Conservation (phyloP, 169 alveolate genomes). For the Eimeria sp. region DNA sequence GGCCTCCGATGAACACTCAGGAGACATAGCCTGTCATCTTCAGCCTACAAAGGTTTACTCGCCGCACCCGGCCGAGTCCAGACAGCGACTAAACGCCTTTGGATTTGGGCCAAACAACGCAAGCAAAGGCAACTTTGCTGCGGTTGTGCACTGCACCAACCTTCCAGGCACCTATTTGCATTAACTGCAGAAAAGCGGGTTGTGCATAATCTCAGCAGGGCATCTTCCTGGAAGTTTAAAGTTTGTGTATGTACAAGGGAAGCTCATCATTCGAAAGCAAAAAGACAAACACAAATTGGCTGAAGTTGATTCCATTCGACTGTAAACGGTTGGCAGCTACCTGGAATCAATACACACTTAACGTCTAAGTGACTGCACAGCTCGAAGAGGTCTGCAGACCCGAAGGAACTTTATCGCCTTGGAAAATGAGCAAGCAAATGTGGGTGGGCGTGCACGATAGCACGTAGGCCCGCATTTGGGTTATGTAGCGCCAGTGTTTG, state of each 20-base stretch:
- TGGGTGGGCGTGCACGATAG: too few relatives aligned
- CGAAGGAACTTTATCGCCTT: not conserved
- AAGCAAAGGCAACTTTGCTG: not conserved
- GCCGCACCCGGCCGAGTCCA: not conserved
- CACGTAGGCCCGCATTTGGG: not conserved
- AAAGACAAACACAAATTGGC: not conserved
- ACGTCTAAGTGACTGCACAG: not conserved
- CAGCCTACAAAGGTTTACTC: not conserved
- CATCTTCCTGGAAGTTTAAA: not conserved
- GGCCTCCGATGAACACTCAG: not conserved
- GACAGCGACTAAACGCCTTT: not conserved
- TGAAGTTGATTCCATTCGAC: not conserved
- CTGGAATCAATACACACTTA: not conserved
- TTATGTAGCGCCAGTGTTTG: not conserved
- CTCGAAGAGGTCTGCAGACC: not conserved
- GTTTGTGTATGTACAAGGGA: not conserved
- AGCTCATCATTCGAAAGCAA: not conserved
- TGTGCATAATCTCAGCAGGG: not conserved
- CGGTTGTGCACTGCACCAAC: not conserved
- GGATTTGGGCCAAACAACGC: not conserved
- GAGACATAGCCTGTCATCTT: not conserved
- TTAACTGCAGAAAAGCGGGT: not conserved
- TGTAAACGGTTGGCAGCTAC: not conserved
- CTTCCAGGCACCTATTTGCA: not conserved
- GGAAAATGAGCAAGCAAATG: not conserved